Percentiles rank a stretch among this genome's conserved stretches.
These are phyloP conservation scores for Picochlorum sp. DNA, from an alignment of 139 green algal species.

Conservation along the genomic window DNA sequence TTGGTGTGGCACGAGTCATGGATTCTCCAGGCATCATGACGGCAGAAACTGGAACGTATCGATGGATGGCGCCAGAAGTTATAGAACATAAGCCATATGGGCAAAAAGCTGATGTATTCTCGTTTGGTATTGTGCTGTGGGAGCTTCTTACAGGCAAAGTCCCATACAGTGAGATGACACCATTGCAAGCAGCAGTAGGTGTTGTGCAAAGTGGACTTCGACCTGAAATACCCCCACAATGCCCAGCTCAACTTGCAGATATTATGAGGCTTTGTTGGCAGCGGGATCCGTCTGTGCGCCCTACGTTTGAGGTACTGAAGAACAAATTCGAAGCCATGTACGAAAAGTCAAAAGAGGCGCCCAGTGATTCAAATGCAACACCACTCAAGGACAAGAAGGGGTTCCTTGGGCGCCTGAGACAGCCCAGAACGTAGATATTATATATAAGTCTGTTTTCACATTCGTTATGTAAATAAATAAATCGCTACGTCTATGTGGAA, in stretches of 20 bases:
- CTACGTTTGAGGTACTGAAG: slow-evolving; percentile 46
- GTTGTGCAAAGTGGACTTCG: slow-evolving; percentile 96
- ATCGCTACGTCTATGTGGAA: no score
- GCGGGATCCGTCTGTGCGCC: slow-evolving; percentile 27
- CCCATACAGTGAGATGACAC: slow-evolving; percentile 90
- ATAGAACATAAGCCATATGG: slow-evolving; percentile 96
- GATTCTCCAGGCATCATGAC: slow-evolving; percentile 87
- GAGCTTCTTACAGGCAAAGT: slow-evolving; percentile 86
- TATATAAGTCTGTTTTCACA: no score
- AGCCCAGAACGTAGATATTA: no score
- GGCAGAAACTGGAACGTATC: slow-evolving; percentile 97
- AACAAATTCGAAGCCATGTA: slow-evolving; percentile 34
- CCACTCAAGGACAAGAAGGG: neutral
- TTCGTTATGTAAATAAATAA: no score
- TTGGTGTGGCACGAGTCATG: slow-evolving; percentile 92
- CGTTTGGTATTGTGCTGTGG: slow-evolving; percentile 73
- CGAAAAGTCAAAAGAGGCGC: slow-evolving; percentile 37
- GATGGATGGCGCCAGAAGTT: slow-evolving; percentile 99
- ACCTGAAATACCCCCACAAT: slow-evolving; percentile 61
- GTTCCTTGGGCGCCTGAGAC: neutral
- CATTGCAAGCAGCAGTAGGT: slow-evolving; percentile 76
- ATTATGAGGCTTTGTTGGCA: slow-evolving; percentile 81
- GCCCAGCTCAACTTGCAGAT: slow-evolving; percentile 51
- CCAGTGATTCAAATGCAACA: neutral
- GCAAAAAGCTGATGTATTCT: slow-evolving; percentile 80